phyloP scores from a whole-genome alignment of 306 rosid genomes.

The Vigna hirtella region DNA sequence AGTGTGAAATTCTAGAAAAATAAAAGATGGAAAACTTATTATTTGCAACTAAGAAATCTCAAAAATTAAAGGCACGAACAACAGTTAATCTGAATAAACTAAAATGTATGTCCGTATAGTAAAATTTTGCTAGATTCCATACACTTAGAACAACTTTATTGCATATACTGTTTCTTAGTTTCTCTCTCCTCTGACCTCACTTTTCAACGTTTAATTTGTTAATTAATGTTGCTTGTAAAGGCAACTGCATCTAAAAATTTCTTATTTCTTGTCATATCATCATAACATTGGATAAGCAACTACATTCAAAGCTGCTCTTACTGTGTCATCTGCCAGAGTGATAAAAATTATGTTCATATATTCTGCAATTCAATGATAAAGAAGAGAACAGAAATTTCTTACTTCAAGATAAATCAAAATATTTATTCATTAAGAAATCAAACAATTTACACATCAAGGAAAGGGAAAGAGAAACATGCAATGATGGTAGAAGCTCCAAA shows the following conservation, averaged over 20 bases:
- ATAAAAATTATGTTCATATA: slow-evolving; percentile 11
- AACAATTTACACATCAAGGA: slow-evolving; percentile 23
- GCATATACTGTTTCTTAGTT: background rate
- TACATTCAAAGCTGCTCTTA: background rate
- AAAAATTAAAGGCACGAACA: slow-evolving; percentile 15
- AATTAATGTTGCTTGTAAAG: background rate
- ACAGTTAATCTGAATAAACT: slow-evolving; percentile 3
- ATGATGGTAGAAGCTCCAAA: slow-evolving; percentile 31
- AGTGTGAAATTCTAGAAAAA: slow-evolving; percentile 21
- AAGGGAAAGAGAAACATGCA: slow-evolving; percentile 18
- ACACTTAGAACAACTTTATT: background rate
- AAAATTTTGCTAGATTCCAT: slow-evolving; percentile 35
- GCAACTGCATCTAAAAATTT: background rate
- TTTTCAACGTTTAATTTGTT: background rate
- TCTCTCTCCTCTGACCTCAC: background rate
- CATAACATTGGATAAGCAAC: background rate
- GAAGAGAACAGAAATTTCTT: background rate
- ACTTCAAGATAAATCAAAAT: slow-evolving; percentile 32
- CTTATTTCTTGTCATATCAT: background rate
- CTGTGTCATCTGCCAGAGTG: background rate
- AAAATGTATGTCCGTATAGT: background rate
- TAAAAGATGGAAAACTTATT: slow-evolving; percentile 7
- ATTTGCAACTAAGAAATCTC: slow-evolving; percentile 24
- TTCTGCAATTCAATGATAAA: background rate
- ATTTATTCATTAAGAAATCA: slow-evolving; percentile 28